Conservation (phyloP, 768 basidiomycete species). For the Candolleomyces efflorescens region DNA sequence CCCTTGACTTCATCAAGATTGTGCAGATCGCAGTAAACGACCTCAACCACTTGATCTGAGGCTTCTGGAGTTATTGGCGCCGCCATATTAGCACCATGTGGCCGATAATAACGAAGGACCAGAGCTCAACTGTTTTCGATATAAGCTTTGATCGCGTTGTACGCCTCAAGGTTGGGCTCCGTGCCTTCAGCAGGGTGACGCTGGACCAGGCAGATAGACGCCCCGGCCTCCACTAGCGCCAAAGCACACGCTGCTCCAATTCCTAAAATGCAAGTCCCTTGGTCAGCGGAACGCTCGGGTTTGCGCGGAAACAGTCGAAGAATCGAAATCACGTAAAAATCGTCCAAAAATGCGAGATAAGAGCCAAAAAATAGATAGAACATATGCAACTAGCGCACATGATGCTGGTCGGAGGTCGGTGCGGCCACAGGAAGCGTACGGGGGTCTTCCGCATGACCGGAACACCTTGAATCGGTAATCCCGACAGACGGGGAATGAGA, state of each 20-base stretch:
- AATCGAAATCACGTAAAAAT: too few species aligned
- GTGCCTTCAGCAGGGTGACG: conserved; percentile 19
- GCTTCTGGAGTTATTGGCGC: neutral
- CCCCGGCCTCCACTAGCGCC: conserved; percentile 46
- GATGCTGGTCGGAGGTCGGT: too few species aligned
- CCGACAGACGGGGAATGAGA: too few species aligned
- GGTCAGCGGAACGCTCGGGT: neutral
- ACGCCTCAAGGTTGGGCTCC: conserved; percentile 16
- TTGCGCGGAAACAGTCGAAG: too few species aligned
- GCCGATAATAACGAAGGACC: neutral
- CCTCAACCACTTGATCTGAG: conserved; percentile 15
- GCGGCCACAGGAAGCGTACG: too few species aligned
- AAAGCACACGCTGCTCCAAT: conserved; percentile 50
- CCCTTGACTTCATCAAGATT: conserved; percentile 36
- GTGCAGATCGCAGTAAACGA: conserved; percentile 39
- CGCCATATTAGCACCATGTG: neutral
- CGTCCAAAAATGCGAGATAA: too few species aligned
- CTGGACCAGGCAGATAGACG: conserved; percentile 42
- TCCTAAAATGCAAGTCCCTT: conserved; percentile 21
- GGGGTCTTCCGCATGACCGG: too few species aligned
- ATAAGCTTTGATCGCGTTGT: conserved; percentile 31
- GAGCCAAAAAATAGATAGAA: too few species aligned
- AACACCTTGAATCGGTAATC: too few species aligned
- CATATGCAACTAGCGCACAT: too few species aligned
- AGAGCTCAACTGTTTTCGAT: conserved; percentile 20